Base-by-base conservation (phyloP, 1,139 yeast species). In the Scheffersomyces quercinus region DNA sequence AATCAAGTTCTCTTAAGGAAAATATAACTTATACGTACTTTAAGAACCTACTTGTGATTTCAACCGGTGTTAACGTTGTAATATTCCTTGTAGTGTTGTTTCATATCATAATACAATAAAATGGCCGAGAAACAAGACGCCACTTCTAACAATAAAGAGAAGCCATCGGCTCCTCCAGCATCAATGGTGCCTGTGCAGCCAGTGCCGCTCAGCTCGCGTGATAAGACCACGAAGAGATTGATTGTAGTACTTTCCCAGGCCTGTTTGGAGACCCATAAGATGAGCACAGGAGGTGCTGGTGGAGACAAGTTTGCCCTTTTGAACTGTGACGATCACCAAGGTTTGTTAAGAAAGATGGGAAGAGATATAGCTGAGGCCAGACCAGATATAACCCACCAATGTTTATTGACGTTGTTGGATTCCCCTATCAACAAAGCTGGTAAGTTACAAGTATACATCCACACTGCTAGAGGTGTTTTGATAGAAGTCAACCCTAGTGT, bases 251-350 rank as follows among this genome's bases (percentile, higher is more conserved):
- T 93, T 44, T 85, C 97, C 7, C 95, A 90, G 62, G 99, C 99
- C 28, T 91, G 97, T 58, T 74, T 93, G 46, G 99, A 93, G 64
- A 91, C 98, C 11, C 95, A 91, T 64, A 91, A 89, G 65, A 82
- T 91, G 65, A 81, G 83, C 46, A 74, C 86, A 3, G 80, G 82
- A 15, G 81, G 85, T 7, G 79, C 87, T 26, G 90, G 91, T 41
- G 96, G 95, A 42, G 98, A 91, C 63, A 88, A 93, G 64, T 93
- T 86, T 60, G 97, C 96, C 0, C 72, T 93, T 50, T 76, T 93
- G 57, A 93, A 93, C 71, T 93, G 99, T 74, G 99, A 93, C 66
- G 99, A 93, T 65, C 99, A 93, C 65, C 99, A 93, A 70, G 98
- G 98, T 12, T 75, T 93, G 45, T 74, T 93, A 57, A 86, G 95